Percentiles rank a stretch among this genome's conserved stretches.
Conservation (phyloP, 257 asterid genomes). For the Coffea eugenioides region DNA sequence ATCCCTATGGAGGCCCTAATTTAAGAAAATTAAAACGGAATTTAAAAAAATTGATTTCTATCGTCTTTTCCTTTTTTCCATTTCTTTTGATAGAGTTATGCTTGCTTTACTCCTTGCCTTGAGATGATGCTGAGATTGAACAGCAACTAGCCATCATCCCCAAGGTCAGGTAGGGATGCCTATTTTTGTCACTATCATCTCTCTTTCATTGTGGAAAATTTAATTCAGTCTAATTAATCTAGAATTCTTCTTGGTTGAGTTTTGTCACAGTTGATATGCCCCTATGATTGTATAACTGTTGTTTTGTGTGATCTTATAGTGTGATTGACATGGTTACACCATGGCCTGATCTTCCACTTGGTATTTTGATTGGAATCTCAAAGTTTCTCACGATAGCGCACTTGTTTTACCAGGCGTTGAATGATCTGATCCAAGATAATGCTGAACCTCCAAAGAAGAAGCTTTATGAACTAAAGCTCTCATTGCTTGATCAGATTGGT, state of each 20-base stretch:
- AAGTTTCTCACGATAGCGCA: neutral
- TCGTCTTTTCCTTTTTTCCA: no score
- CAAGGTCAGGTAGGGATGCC: neutral
- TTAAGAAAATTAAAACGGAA: neutral
- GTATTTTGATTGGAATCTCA: neutral
- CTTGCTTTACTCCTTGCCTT: neutral
- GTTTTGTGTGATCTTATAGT: neutral
- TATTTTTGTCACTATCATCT: no score
- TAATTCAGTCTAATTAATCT: no score
- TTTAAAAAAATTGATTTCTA: no score
- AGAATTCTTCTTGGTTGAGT: no score
- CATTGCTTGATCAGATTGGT: slow-evolving; percentile 66
- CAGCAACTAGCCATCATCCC: neutral
- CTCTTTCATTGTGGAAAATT: neutral
- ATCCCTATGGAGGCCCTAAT: neutral
- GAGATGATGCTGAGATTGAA: neutral
- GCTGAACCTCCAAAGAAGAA: slow-evolving; percentile 85
- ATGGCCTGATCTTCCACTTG: neutral
- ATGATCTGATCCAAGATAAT: slow-evolving; percentile 73
- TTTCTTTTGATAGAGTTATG: no score
- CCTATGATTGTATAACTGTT: no score
- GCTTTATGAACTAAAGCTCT: slow-evolving; percentile 70
- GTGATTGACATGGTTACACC: neutral
- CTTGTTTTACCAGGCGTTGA: slow-evolving; percentile 50
- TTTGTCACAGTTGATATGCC: neutral